phyloP scores from a whole-genome alignment of 2,329 filamentous ascomycete species.

The Xylariales sp. region DNA sequence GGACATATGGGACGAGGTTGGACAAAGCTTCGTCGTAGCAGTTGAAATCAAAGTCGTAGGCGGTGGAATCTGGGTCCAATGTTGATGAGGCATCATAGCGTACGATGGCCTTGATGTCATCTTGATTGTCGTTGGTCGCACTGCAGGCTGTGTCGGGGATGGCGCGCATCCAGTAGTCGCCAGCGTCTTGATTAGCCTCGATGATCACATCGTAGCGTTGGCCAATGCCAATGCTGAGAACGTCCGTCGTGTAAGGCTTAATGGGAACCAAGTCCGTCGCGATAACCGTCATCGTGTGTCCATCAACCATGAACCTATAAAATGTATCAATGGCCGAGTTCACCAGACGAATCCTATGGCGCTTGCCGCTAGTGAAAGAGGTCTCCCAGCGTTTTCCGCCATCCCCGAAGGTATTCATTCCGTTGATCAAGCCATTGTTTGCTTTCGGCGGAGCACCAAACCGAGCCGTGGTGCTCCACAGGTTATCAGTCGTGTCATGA shows the following conservation, averaged over 20 bases:
- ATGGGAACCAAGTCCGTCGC: constrained; percentile 53
- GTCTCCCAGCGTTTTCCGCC: constrained; percentile 31
- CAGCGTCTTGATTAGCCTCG: constrained; percentile 31
- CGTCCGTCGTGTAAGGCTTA: constrained; percentile 44
- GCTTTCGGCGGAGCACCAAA: constrained; percentile 30
- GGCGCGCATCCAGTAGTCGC: constrained; percentile 45
- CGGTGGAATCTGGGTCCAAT: constrained; percentile 14
- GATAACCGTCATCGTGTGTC: constrained; percentile 54
- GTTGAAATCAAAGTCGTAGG: constrained; percentile 12
- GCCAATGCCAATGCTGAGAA: constrained; percentile 30
- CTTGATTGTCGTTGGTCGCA: constrained; percentile 26
- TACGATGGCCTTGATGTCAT: constrained; percentile 45
- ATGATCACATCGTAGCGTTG: constrained; percentile 44
- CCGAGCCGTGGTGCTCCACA: constrained; percentile 24
- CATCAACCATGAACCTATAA: constrained; percentile 48
- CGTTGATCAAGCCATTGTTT: constrained; percentile 37
- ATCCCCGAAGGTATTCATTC: constrained; percentile 26
- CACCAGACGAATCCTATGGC: constrained; percentile 40
- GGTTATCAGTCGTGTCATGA: constrained; percentile 37
- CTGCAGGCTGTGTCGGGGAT: constrained; percentile 37
- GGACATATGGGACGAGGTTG: constrained; percentile 29
- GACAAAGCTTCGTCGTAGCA: constrained; percentile 32
- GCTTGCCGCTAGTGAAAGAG: constrained; percentile 34
- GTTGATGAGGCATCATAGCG: constrained; percentile 28
- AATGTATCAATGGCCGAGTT: constrained; percentile 40